phyloP scores from a whole-genome alignment of 2,329 filamentous ascomycete species.

The Aspergillus quadricinctus region DNA sequence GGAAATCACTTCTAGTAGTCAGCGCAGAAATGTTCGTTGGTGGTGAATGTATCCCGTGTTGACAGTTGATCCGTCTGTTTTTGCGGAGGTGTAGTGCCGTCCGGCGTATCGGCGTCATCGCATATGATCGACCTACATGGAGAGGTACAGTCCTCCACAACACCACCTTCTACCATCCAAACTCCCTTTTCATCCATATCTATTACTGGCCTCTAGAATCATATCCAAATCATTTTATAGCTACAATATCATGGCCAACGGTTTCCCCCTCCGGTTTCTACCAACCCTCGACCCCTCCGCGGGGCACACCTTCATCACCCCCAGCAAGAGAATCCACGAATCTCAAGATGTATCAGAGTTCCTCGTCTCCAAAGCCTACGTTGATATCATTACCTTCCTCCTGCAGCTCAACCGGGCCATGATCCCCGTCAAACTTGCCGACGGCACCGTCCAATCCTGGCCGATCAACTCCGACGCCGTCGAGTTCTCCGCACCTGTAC shows the following conservation, averaged over 20 bases:
- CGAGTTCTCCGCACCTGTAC: slow-evolving; percentile 55
- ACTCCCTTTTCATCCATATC: neutral
- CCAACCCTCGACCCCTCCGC: slow-evolving; percentile 44
- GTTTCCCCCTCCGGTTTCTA: slow-evolving; percentile 34
- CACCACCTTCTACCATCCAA: neutral
- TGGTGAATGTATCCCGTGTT: neutral
- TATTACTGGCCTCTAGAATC: neutral
- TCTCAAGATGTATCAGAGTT: slow-evolving; percentile 77
- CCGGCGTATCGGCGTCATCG: neutral
- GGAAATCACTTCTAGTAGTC: neutral
- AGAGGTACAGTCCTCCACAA: neutral
- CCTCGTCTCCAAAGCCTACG: slow-evolving; percentile 74
- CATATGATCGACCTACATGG: neutral
- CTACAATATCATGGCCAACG: slow-evolving; percentile 7
- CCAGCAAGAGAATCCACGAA: slow-evolving; percentile 79
- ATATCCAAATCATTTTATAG: neutral
- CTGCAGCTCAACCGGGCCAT: slow-evolving; percentile 86
- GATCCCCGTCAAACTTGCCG: slow-evolving; percentile 59
- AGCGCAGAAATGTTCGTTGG: neutral
- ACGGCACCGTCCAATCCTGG: slow-evolving; percentile 48
- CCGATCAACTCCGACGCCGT: slow-evolving; percentile 37
- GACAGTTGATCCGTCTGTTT: neutral
- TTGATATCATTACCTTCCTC: slow-evolving; percentile 80
- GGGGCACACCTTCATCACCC: slow-evolving; percentile 59
- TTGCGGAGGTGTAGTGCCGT: neutral